Base-by-base conservation (phyloP, 2,329 filamentous ascomycete genomes). In the Ophiostoma novo-ulmi region DNA sequence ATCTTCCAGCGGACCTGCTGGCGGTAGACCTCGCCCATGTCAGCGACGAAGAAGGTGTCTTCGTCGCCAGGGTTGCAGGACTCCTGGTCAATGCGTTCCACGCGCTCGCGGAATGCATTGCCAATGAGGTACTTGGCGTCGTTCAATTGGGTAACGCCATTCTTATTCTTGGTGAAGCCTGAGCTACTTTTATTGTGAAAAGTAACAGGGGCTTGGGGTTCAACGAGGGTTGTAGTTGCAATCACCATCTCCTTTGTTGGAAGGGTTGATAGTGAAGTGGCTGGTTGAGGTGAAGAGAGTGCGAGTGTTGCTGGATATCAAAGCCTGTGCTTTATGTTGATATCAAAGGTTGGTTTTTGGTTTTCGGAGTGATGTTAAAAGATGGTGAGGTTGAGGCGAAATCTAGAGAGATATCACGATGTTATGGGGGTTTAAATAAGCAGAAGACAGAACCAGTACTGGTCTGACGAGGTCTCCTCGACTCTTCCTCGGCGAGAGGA, bases 401-500 rank as follows among this genome's bases (percentile, higher is more conserved):
- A 70, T 38, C 68, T 72, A 72, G 74, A 76, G 7, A 72, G 36
- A 65, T 22, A 11, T 20, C 26, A 72, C 69, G 63, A 80, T 90
- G 84, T 93, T 98, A 98, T 81, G 95, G 95, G 82, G 95, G 95
- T 88, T 92, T 92, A 86, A 95, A 97, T 83, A 89, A 91, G 85
- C 94, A 97, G 84, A 90, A 91, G 85, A 92, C 91, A 87, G 92
- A 91, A 89, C 90, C 92, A 87, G 91, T 87, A 86, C 86, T 90
- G 87, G 90, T 89, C 88, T 91, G 92, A 90, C 93, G 91, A 93
- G 92, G 92, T 91, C 93, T 94, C 91, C 91, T 93, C 91, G 93
- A 97, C 93, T 95, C 95, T 96, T 94, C 95, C 95, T 94, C 94
- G 82, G 85, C 85, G 85, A 95, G 94, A 97, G 94, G 94, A 98